phyloP scores from a whole-genome alignment of 1,139 yeast species.

The Hansenula lynferdii region DNA sequence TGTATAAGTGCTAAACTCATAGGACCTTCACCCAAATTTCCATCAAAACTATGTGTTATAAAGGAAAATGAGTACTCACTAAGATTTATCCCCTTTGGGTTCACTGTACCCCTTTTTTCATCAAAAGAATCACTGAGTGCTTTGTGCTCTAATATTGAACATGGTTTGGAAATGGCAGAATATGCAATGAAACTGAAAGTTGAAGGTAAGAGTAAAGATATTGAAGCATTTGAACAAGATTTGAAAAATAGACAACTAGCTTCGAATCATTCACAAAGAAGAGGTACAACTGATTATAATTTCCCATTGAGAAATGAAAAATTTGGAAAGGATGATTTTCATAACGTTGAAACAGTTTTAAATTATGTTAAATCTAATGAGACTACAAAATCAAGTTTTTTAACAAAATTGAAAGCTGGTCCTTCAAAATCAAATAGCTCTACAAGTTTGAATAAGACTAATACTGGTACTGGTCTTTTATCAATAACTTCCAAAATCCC shows the following conservation, averaged over 20 bases:
- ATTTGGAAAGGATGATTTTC: conserved; percentile 12
- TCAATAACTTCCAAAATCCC: conserved; percentile 14
- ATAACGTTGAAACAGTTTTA: conserved; percentile 13
- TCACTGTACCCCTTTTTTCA: conserved; percentile 21
- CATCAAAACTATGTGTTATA: conserved; percentile 7
- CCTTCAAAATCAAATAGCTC: no score
- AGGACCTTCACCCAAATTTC: conserved; percentile 4
- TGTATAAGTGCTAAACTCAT: conserved; percentile 21
- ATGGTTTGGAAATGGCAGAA: conserved; percentile 14
- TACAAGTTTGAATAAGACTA: neutral
- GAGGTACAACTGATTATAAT: neutral
- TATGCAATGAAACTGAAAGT: conserved; percentile 10
- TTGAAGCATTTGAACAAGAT: conserved; percentile 12
- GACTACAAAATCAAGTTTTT: neutral
- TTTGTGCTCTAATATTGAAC: conserved; percentile 11
- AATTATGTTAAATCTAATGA: conserved; percentile 4
- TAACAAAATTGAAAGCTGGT: neutral
- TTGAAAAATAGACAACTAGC: conserved; percentile 15
- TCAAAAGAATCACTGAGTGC: conserved; percentile 7
- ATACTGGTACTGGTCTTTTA: conserved; percentile 9
- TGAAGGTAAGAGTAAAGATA: conserved; percentile 15
- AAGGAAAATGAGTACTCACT: conserved; percentile 23
- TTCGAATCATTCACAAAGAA: conserved; percentile 25
- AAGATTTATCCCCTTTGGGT: conserved; percentile 33
- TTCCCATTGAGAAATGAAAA: conserved; percentile 12